Evolutionary conservation across 257 asterid species (phyloP).

Genomic region (Solanum commersonii): DNA sequence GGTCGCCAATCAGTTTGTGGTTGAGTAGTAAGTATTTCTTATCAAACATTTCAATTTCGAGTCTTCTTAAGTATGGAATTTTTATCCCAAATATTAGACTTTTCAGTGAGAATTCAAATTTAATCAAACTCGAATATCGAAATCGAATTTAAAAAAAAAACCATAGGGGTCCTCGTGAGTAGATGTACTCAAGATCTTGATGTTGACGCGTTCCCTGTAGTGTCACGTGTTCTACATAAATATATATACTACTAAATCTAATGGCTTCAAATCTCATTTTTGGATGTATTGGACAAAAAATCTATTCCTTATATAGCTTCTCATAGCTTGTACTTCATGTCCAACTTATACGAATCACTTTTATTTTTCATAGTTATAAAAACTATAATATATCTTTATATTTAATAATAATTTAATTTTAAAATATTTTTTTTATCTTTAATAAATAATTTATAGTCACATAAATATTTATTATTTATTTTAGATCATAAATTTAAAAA

Average conservation of each 20-base stretch:
- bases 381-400: too few relatives aligned
- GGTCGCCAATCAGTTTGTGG: not conserved
- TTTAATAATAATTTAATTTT: too few relatives aligned
- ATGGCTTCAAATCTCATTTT: not conserved
- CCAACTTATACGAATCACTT: not conserved
- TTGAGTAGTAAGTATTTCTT: too few relatives aligned
- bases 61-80: fast-evolving
- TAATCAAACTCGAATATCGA: too few relatives aligned
- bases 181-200: not conserved
- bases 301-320: not conserved
- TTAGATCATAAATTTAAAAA: too few relatives aligned
- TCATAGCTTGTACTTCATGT: not conserved
- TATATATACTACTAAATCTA: not conserved
- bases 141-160: too few relatives aligned
- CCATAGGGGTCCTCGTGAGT: not conserved
- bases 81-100: fast-evolving
- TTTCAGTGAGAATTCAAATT: fast-evolving
- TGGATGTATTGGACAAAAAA: not conserved
- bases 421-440: too few relatives aligned
- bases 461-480: too few relatives aligned
- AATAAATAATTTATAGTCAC: not conserved
- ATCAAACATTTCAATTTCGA: fast-evolving
- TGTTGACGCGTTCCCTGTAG: not conserved
- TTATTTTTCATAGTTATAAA: too few relatives aligned
- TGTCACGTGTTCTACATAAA: not conserved